These are phyloP conservation scores for Globisporangium carolinianum DNA, from an alignment of 352 stramenopile genomes.

Conservation along the genomic window DNA sequence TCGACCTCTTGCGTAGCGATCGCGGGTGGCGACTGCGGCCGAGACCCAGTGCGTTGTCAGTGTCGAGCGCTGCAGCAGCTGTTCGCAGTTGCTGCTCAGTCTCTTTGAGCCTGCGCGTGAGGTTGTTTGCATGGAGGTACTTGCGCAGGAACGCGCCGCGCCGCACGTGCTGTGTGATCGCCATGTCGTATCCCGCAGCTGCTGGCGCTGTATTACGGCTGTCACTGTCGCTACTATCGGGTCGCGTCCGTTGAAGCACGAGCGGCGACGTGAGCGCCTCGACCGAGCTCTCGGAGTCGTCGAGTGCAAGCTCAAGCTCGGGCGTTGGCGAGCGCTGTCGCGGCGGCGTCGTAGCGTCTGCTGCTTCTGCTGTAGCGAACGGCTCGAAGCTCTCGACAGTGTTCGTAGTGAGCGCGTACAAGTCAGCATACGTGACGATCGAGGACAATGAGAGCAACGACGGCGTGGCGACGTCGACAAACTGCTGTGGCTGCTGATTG, in stretches of 20 bases:
- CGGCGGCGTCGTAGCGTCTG: too few species aligned
- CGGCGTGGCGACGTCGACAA: too few species aligned
- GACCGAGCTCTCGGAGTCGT: background rate
- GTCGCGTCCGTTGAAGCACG: constrained; percentile 22
- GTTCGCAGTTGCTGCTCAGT: constrained; percentile 39
- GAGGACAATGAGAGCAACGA: too few species aligned
- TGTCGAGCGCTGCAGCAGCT: constrained; percentile 17
- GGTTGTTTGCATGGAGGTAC: constrained; percentile 57
- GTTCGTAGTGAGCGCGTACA: too few species aligned
- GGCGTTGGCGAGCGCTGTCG: background rate
- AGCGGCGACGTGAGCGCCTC: constrained; percentile 22
- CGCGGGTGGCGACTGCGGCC: too few species aligned
- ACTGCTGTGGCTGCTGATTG: too few species aligned
- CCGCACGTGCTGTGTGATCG: constrained; percentile 51
- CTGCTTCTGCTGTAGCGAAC: background rate
- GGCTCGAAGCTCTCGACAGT: background rate
- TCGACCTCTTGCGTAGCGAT: background rate
- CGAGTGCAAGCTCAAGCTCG: background rate
- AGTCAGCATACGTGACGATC: too few species aligned
- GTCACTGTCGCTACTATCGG: background rate
- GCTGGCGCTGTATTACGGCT: constrained; percentile 2
- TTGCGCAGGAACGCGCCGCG: constrained; percentile 56
- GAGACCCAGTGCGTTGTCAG: constrained; percentile 6
- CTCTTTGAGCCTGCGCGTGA: constrained; percentile 58
- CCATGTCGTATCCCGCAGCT: constrained; percentile 23